Evolutionary conservation across 495 filamentous ascomycete species (phyloP), one percentile per base, ranked within the genome.

Genomic region (Hypoxylon intermedium): DNA sequence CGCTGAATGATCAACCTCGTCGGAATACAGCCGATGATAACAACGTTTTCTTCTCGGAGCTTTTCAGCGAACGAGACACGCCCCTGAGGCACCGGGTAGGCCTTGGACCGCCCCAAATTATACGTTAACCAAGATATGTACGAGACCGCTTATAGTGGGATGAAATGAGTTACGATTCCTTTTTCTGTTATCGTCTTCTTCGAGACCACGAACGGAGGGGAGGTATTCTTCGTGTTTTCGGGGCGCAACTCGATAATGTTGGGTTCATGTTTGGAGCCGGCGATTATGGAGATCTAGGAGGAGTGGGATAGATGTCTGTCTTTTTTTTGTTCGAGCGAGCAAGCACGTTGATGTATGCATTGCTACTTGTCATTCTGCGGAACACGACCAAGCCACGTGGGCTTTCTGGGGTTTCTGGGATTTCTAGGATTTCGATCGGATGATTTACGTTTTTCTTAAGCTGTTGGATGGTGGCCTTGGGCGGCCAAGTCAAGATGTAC

Each of bases 1-100:
- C 77, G 76, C 44, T 79, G 37, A 68, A 56, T 54, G 38, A 52
- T 24, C 45, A 26, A 26, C 38, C 23, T 16, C 52, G 53, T 61
- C 43, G 58, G 55, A 44, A 58, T 54, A 43, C 36, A 24, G 15
- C 52, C 61, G 54, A 62, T 53, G 46, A 49, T 47, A 62, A 28
- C 52, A 58, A 63, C 58, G 54, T 58, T 63, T 55, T 61, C 51
- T 19, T 64, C 52, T 58, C 58, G 54, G 36, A 36, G 40, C 45
- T 54, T 63, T 56, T 49, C 30, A 57, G 59, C 57, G 11, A 43
- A 37, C 54, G 58, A 54, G 63, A 55, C 41, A 49, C 36, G 28
- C 48, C 53, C 37, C 36, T 23, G 49, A 28, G 53, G 55, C 41
- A 38, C 19, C 44, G 53, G 63, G 61, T 38, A 51, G 41, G 38